These are phyloP conservation scores for Parascedosporium putredinis DNA, from an alignment of 2,329 filamentous ascomycete genomes.

Conservation along the genomic window DNA sequence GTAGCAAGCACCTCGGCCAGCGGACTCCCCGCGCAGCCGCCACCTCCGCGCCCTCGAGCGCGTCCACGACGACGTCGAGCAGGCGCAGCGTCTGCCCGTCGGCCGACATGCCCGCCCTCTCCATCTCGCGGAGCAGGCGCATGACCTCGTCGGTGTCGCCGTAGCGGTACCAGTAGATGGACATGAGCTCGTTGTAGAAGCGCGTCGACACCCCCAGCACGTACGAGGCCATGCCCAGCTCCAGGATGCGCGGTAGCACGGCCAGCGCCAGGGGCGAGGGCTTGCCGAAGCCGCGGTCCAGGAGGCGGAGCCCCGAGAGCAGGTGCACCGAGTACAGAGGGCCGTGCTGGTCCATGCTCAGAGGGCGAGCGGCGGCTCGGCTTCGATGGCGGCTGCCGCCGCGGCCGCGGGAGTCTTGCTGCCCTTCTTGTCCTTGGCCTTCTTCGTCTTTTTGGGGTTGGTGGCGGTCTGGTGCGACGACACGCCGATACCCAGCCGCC, in stretches of 20 bases:
- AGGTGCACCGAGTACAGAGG: constrained; percentile 55
- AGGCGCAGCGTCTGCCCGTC: constrained; percentile 36
- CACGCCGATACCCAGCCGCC: constrained; percentile 38
- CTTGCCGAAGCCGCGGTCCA: constrained; percentile 46
- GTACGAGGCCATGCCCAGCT: constrained; percentile 57
- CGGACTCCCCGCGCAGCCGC: not conserved
- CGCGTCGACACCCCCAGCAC: constrained; percentile 60
- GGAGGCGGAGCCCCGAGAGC: constrained; percentile 41
- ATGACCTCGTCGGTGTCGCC: constrained; percentile 46
- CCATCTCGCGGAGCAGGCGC: constrained; percentile 55
- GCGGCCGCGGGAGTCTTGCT: no score
- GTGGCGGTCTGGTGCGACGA: not conserved
- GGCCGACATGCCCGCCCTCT: constrained; percentile 47
- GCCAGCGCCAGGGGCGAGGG: constrained; percentile 49
- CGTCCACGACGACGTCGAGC: constrained; percentile 19
- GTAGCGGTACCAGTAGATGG: constrained; percentile 50
- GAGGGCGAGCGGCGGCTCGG: not conserved
- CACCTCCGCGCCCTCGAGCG: not conserved
- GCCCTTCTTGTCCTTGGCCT: constrained; percentile 3
- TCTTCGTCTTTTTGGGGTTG: not conserved
- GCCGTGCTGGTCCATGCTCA: constrained; percentile 47
- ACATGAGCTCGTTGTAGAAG: constrained; percentile 59
- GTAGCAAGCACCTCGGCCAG: not conserved
- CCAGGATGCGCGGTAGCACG: constrained; percentile 57
- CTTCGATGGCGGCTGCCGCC: no score